phyloP scores from a whole-genome alignment of 208 protist genomes.

The Leishmania turanica region DNA sequence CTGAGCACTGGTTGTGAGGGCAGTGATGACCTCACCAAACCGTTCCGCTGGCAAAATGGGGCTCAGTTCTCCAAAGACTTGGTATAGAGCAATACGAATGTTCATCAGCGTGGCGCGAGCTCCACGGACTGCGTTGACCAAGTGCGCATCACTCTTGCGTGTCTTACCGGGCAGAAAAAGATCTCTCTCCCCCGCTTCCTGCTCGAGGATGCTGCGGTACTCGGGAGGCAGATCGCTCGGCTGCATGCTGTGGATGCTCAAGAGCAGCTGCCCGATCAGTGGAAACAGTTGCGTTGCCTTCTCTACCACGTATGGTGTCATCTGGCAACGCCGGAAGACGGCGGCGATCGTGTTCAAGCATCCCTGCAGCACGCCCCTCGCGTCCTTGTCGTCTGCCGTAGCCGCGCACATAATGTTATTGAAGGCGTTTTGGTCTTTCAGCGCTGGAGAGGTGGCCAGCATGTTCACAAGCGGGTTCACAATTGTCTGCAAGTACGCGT shows the following conservation, averaged over 20 bases:
- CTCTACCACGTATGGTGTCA: conserved; percentile 60
- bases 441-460: conserved; percentile 28
- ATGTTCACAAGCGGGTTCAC: conserved; percentile 63
- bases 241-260: conserved; percentile 53
- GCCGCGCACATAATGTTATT: conserved; percentile 50
- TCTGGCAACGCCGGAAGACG: conserved; percentile 64
- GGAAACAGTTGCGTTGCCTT: conserved; percentile 38
- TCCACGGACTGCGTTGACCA: conserved; percentile 13
- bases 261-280: conserved; percentile 43
- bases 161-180: conserved; percentile 54
- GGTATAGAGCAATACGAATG: conserved; percentile 68
- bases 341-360: conserved; percentile 57
- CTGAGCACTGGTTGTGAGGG: conserved; percentile 16
- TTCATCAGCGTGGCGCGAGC: conserved; percentile 46
- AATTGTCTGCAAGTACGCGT: conserved; percentile 52
- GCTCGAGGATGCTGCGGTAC: conserved; percentile 49
- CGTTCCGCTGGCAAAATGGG: conserved; percentile 48
- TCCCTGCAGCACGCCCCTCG: conserved; percentile 43
- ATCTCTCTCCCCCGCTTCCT: conserved; percentile 33
- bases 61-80: conserved; percentile 61
- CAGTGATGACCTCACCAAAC: conserved; percentile 47
- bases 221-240: conserved; percentile 42
- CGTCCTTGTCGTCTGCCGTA: conserved; percentile 22
- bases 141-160: conserved; percentile 35
- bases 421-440: conserved; percentile 50